Base-by-base conservation (phyloP, 441 rosid species). In the Theobroma grandiflorum region DNA sequence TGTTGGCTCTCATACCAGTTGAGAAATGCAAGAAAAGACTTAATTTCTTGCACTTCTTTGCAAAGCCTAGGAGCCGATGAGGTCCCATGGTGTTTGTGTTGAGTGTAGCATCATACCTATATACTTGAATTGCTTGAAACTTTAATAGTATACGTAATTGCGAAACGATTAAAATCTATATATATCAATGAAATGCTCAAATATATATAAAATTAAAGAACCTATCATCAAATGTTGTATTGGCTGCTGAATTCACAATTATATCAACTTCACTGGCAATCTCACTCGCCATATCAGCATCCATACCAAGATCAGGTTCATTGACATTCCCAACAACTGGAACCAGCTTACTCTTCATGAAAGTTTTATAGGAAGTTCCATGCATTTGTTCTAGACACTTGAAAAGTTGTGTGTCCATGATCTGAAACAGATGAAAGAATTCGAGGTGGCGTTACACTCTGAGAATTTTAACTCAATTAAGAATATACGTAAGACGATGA, bases 221-320 rank as follows among this genome's bases (percentile, higher is more conserved):
- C 98, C 98, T 93, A 82, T 95, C 98, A 63, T 95, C 94, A 42
- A 95, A 95, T 72, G 92, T 91, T 74, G 98, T 93, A 76, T 89
- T 93, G 10, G 96, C 97, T 42, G 98, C 97, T 68, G 97, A 93
- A 72, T 93, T 93, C 67, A 95, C 86, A 26, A 95, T 90, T 11
- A 93, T 84, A 74, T 93, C 94, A 22, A 93, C 88, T 73, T 95
- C 94, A 57, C 82, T 85, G 0, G 92, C 85, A 80, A 95, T 88
- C 45, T 76, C 83, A 58, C 88, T 86, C 8, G 86, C 88, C 75
- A 84, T 78, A 55, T 91, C 95, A 67, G 79, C 92, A 57, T 89
- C 89, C 68, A 93, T 76, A 22, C 97, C 97, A 63, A 93, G 87
- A 81, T 92, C 73, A 31, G 86, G 80, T 38, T 91, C 86, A 57